These are phyloP conservation scores for Antitrichia curtipendula DNA, from an alignment of 225 moss, liverwort and hornwort genomes.

Conservation along the genomic window DNA sequence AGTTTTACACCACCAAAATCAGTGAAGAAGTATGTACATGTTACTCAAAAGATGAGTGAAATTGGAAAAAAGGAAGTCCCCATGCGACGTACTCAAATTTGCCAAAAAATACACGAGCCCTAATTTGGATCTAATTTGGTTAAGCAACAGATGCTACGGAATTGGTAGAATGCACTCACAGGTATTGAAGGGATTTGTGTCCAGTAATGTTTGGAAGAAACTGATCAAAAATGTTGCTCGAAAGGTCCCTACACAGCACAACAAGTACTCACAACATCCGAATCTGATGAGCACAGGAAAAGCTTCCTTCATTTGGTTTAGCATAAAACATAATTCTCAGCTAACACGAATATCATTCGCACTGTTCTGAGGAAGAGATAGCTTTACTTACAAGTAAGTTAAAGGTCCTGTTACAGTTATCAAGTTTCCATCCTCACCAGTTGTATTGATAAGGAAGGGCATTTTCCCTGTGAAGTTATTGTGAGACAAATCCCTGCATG, in stretches of 20 bases:
- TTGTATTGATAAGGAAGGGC: background rate
- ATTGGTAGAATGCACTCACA: background rate
- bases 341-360: background rate
- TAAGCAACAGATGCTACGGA: background rate
- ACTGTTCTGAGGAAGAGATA: background rate
- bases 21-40: too few relatives aligned
- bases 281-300: background rate
- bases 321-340: background rate
- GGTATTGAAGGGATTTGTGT: background rate
- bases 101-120: background rate
- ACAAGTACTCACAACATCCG: background rate
- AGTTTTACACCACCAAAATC: background rate
- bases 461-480: background rate
- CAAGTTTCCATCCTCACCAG: rapidly evolving
- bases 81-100: background rate
- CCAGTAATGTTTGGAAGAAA: background rate
- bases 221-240: background rate
- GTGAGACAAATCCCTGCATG: constrained; percentile 5
- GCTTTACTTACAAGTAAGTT: background rate
- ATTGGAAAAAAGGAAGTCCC: background rate
- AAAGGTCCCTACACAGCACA: constrained; percentile 2
- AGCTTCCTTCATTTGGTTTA: background rate
- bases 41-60: too few relatives aligned
- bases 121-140: too few relatives aligned
- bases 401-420: background rate